Percentiles rank a stretch among this genome's conserved stretches.
Evolutionary conservation across 768 basidiomycete genomes (phyloP).

Genomic region (Pisolithus tinctorius): DNA sequence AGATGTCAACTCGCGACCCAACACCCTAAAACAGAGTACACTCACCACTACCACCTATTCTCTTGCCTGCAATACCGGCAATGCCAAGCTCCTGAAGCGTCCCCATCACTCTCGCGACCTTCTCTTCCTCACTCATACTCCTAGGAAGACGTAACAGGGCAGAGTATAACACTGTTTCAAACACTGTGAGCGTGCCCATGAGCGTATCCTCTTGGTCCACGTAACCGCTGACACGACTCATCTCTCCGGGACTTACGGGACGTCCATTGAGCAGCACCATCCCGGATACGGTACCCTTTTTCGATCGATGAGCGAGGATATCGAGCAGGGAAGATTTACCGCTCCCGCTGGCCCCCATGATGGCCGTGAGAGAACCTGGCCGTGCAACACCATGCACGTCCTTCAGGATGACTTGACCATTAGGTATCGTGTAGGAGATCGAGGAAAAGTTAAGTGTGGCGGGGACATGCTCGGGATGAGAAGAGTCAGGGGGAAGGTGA

Average conservation of each 20-base stretch:
- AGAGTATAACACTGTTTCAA: constrained; percentile 94
- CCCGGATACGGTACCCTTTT: constrained; percentile 70
- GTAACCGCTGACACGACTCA: constrained; percentile 84
- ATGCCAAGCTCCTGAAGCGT: constrained; percentile 97
- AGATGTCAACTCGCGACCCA: neutral
- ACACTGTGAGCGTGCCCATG: constrained; percentile 95
- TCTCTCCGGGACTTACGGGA: constrained; percentile 63
- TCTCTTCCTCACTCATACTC: constrained; percentile 95
- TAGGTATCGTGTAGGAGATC: constrained; percentile 68
- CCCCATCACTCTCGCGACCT: constrained; percentile 89
- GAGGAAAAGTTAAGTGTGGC: constrained; percentile 87
- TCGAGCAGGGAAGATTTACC: constrained; percentile 97
- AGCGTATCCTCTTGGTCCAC: constrained; percentile 98
- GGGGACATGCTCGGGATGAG: constrained; percentile 76
- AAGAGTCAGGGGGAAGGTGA: constrained; percentile 83
- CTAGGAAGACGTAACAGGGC: constrained; percentile 84
- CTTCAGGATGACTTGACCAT: constrained; percentile 64
- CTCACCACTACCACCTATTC: constrained; percentile 84
- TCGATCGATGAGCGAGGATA: constrained; percentile 86
- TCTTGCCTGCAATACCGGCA: constrained; percentile 77
- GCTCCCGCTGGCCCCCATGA: constrained; percentile 96
- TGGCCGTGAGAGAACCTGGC: constrained; percentile 88
- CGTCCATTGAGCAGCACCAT: constrained; percentile 82
- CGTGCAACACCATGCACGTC: constrained; percentile 76
- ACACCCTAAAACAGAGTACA: neutral